Evolutionary conservation across 768 basidiomycete genomes (phyloP), one percentile per base, ranked within the genome.

Genomic region (Suillus subluteus): DNA sequence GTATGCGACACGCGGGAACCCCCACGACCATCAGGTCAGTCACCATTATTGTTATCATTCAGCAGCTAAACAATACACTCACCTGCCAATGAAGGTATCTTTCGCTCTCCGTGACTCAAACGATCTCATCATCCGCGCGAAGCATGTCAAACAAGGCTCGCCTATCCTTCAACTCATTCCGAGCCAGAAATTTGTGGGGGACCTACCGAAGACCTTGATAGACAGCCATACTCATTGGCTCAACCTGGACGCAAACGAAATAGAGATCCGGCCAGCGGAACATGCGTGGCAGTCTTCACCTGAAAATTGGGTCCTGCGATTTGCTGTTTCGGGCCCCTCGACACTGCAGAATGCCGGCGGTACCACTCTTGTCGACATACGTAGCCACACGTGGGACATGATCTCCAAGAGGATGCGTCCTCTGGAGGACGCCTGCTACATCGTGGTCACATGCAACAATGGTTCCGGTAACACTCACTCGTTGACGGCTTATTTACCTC

Each of bases 401-500:
- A 43, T 80, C 50, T 69, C 72, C 1, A 23, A 26, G 8, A 70
- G 70, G 23, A 58, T 79, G 46, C 7, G 46, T 16, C 70, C 75
- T 4, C 66, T 80, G 1, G 79, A 79, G 15, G 50, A 48, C 16
- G 38, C 66, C 1, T 56, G 67, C 43, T 71, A 71, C 43, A 71
- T 80, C 8, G 37, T 76, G 43, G 63, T 81, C 32, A 72, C 64
- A 1, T 54, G 23, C 7, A 62, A 56, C 4, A 35, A 48, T 1
- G 44, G n/a, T 4, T 26, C 15, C 12, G 32, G 64, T 30, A 32
- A 18, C 21, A 50, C 41, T 4, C 43, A 41, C 9, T 66, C 52
- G 9, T 65, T 86, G 0, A 71, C 68, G 1, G 73, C 79, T 46
- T 62, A 72, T 1, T 70, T 86, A 13, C 83, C 82, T 38, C 82